Evolutionary conservation across 441 rosid genomes (phyloP), one percentile per base, ranked within the genome.

Genomic region (Pelargonium myrrhifolium): DNA sequence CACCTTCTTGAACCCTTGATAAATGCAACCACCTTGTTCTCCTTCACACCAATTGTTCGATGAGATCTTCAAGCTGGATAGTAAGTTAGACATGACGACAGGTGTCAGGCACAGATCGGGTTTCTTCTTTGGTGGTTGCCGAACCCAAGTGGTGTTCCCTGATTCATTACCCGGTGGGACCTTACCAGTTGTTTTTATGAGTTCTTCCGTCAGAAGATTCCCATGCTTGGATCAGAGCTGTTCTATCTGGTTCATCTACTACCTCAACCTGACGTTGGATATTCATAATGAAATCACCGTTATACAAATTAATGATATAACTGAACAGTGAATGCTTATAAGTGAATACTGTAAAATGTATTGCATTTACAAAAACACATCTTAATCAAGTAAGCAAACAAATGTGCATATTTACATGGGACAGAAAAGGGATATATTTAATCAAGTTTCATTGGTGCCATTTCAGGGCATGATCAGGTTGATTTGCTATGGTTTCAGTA

Each of bases 131-230:
- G 89, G 79, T 22, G 85, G 75, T 73, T 83, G 90, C 65, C 81
- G 75, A 40, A 83, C 78, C 87, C 88, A 93, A 0, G 89, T 90
- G 78, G 84, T 85, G 78, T 93, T 93, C 55, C 98, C 96, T 11
- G 88, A 75, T 78, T 85, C 88, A 64, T 90, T 93, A 4, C 98
- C 98, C 2, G 94, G 89, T 0, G 91, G 98, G 39, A 93, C 86
- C 75, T 87, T 89, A 70, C 97, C 97, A 0, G 86, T 82, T 35
- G 79, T 71, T 78, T 86, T 80, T 70, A 93, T 84, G 71, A 86
- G 84, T 72, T 92, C 96, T 81, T 92, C 96, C 83, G 86, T 92
- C 94, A 96, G n/a, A 92, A 67, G 96, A 87, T 72, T 93, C 90
- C 96, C 97, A 90, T 9, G 91, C 89, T 81, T 85, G 80, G 10